phyloP scores from a whole-genome alignment of 371 early-diverging fungal genomes.

The Smittium culicis region DNA sequence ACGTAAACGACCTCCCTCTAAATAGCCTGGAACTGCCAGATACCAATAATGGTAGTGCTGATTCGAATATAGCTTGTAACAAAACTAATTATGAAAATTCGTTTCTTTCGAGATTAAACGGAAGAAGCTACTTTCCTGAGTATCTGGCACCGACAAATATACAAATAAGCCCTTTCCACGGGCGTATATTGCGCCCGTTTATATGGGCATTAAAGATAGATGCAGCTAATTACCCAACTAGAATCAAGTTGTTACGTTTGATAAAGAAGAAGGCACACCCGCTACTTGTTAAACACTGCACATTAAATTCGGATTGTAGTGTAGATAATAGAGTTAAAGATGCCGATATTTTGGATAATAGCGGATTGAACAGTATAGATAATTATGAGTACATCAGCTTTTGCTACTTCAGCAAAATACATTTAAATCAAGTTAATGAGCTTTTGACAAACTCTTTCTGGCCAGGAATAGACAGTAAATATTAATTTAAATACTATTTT shows the following conservation, averaged over 20 bases:
- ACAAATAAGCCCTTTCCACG: conserved; percentile 46
- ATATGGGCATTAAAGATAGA: conserved; percentile 48
- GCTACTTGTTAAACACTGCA: neutral
- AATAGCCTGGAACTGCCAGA: neutral
- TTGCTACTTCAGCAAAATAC: conserved; percentile 56
- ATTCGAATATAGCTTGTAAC: conserved; percentile 31
- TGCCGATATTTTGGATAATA: too few relatives aligned
- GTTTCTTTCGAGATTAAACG: conserved; percentile 57
- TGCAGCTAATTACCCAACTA: neutral
- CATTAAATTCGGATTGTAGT: too few relatives aligned
- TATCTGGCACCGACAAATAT: conserved; percentile 42
- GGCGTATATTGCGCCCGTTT: conserved; percentile 46
- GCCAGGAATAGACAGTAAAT: conserved; percentile 66
- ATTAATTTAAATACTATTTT: too few relatives aligned
- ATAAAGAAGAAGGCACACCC: neutral
- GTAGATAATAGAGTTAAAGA: too few relatives aligned
- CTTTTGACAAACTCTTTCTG: conserved; percentile 70
- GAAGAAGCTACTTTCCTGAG: conserved; percentile 37
- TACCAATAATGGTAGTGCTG: conserved; percentile 16
- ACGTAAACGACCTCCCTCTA: neutral
- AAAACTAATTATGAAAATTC: conserved; percentile 49
- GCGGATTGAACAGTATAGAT: neutral
- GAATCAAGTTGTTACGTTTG: neutral
- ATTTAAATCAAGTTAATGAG: conserved; percentile 61
- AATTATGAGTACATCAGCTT: conserved; percentile 49